phyloP scores from a whole-genome alignment of 768 basidiomycete genomes.

The Daedaleopsis sinensis region DNA sequence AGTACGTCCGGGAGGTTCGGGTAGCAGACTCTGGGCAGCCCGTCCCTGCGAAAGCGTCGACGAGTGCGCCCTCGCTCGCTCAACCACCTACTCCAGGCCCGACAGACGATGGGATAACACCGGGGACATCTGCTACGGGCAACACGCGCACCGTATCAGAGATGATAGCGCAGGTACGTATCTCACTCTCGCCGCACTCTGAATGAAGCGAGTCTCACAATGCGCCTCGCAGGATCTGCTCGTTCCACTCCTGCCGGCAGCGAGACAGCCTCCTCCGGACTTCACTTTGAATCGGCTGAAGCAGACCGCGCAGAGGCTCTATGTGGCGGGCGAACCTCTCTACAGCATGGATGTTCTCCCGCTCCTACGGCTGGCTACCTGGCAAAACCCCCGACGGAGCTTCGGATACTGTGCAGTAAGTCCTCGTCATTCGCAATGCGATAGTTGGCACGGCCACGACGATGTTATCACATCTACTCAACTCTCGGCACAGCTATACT shows the following conservation, averaged over 20 bases:
- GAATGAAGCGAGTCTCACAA: background rate
- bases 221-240: constrained; percentile 39
- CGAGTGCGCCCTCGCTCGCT: constrained; percentile 9
- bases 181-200: background rate
- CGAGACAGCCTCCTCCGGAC: constrained; percentile 39
- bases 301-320: constrained; percentile 55
- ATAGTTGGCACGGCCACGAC: background rate
- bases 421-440: constrained; percentile 7
- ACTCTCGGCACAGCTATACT: constrained; percentile 48
- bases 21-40: constrained; percentile 23
- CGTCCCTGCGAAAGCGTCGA: constrained; percentile 11
- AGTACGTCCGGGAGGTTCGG: constrained; percentile 67
- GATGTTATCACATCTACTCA: too few relatives aligned
- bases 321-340: constrained; percentile 51
- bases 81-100: background rate
- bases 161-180: constrained; percentile 16
- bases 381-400: constrained; percentile 39
- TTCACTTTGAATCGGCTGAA: constrained; percentile 60
- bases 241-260: constrained; percentile 49
- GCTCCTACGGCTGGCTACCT: background rate
- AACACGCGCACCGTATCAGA: constrained; percentile 23
- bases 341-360: constrained; percentile 47
- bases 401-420: constrained; percentile 53
- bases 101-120: constrained; percentile 14
- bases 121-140: constrained; percentile 10